Evolutionary conservation across 139 green algal genomes (phyloP).

Genomic region (Volvox reticuliferus): DNA sequence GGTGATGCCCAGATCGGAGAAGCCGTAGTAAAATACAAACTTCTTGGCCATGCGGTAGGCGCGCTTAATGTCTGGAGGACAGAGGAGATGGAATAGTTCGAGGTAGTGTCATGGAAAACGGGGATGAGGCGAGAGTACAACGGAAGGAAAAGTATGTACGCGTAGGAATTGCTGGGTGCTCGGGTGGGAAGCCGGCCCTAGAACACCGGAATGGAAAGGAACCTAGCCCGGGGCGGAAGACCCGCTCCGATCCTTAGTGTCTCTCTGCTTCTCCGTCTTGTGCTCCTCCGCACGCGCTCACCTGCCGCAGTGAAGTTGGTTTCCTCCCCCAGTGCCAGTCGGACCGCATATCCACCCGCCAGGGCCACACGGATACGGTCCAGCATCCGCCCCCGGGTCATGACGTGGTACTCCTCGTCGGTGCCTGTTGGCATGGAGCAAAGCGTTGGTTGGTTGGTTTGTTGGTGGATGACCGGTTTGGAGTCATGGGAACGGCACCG

Average conservation of each 20-base stretch:
- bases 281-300: background rate
- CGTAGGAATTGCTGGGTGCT: too few species aligned
- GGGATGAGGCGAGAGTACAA: too few species aligned
- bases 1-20: conserved; percentile 70
- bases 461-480: too few species aligned
- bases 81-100: background rate
- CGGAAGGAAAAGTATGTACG: too few species aligned
- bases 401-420: conserved; percentile 87
- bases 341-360: conserved; percentile 61
- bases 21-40: conserved; percentile 70
- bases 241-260: background rate
- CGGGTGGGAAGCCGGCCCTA: too few species aligned
- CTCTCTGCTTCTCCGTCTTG: background rate
- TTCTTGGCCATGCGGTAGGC: conserved; percentile 60
- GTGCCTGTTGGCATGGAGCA: conserved; percentile 31
- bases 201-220: too few species aligned
- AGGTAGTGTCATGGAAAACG: too few species aligned
- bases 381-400: conserved; percentile 80
- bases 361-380: conserved; percentile 77
- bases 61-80: conserved; percentile 59
- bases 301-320: conserved; percentile 68
- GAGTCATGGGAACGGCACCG: too few species aligned
- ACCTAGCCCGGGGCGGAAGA: too few species aligned
- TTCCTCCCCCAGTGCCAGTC: conserved; percentile 77
- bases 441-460: too few species aligned